Base-by-base conservation (phyloP, 2,329 filamentous ascomycete genomes). In the Magnaporthiopsis poae region DNA sequence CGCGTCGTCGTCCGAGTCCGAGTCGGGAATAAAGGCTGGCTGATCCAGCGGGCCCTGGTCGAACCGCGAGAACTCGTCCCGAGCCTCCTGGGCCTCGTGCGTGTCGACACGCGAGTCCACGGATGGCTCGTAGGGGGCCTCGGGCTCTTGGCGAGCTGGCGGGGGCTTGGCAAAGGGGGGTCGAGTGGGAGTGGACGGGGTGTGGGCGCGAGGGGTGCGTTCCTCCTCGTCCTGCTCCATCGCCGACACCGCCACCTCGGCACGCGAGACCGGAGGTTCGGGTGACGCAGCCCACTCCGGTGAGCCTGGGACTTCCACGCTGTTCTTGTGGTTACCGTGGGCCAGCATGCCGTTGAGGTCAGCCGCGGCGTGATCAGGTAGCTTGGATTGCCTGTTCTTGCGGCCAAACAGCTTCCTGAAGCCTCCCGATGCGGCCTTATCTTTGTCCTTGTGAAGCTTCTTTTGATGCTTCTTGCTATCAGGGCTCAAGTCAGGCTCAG, bases 11-110 rank as follows among this genome's bases (percentile, higher is more conserved):
- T 80, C 80, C 31, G 31, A 31, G 31, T 82, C 80, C 35, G 77
- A 77, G 18, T 88, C 84, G 0, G 76, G 91, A 13, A 86, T 82
- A 73, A 96, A 96, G 0, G 92, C 91, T 3, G 95, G 94, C 75
- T 95, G 90, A 67, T 98, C 92, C 31, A 97, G 83, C 1, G 95
- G 95, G 2, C 93, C 95, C 78, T 98, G 94, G 73, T 95, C 90
- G 73, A 98, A 98, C 31, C 80, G 82, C 21, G 84, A 80, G 70
- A 87, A 87, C 66, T 88, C 88, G 13, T 83, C 77, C 39, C 81
- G 79, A n/a, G 86, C 84, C 70, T 88, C 83, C 60, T 79, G 77
- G 9, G 82, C 83, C 69, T 90, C 85, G 11, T 79, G 77, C 0
- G 82, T 87, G 71, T 86, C 84, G 52, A 88, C 81, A 5, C 83